phyloP scores from a whole-genome alignment of 148 eudicot species.

The Rhododendron ferrugineum region DNA sequence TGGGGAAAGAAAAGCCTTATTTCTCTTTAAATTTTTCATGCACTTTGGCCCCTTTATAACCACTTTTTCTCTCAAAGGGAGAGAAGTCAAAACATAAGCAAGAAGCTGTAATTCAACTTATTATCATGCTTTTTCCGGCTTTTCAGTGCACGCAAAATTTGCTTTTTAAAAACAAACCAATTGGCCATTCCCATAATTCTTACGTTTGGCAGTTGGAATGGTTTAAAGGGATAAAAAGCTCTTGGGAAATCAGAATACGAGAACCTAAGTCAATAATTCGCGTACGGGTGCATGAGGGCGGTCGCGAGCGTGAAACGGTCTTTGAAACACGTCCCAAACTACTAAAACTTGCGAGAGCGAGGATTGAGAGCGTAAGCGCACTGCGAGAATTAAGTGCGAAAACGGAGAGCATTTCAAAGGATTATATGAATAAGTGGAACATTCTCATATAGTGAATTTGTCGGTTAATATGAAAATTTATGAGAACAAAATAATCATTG shows the following conservation, averaged over 20 bases:
- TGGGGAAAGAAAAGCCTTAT: neutral
- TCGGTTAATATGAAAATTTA: neutral
- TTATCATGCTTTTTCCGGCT: neutral
- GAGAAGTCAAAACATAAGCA: slow-evolving; percentile 8
- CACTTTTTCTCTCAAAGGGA: slow-evolving; percentile 11
- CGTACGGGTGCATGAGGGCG: neutral
- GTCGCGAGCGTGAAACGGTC: too few relatives aligned
- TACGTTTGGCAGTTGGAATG: neutral
- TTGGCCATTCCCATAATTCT: neutral
- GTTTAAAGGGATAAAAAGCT: neutral
- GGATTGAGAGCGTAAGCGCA: neutral
- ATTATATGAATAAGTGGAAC: neutral
- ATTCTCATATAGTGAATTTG: neutral
- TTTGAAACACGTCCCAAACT: too few relatives aligned
- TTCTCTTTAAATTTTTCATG: neutral
- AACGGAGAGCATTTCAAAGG: neutral
- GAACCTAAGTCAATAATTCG: neutral
- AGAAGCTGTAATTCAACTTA: slow-evolving; percentile 6
- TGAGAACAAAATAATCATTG: neutral
- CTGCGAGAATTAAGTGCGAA: neutral
- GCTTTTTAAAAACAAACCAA: neutral
- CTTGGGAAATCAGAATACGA: neutral
- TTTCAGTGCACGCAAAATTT: slow-evolving; percentile 1
- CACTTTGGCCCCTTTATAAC: neutral
- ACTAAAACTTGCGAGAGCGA: neutral